Percentiles rank a stretch among this genome's conserved stretches.
phyloP scores from a whole-genome alignment of 257 asterid species.

The Mentha longifolia region DNA sequence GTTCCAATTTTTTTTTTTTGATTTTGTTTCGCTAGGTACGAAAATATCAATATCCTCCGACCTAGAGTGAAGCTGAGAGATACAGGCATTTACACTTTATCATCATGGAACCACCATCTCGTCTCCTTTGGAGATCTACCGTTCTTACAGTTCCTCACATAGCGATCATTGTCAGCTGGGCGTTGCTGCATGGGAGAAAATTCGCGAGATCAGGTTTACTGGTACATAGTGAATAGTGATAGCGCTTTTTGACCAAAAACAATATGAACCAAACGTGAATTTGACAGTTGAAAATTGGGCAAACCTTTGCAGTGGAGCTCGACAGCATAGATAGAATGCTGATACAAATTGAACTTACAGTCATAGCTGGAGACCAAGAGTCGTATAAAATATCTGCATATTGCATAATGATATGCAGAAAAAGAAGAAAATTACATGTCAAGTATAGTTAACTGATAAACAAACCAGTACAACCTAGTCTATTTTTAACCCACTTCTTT shows the following conservation, averaged over 20 bases:
- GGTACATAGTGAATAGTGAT: background rate
- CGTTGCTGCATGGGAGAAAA: conserved; percentile 68
- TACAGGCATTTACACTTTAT: conserved; percentile 69
- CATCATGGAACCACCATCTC: conserved; percentile 99
- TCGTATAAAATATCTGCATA: conserved; percentile 84
- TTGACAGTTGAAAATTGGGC: conserved; percentile 5
- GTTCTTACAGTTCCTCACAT: conserved; percentile 91
- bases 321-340: conserved; percentile 99
- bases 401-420: conserved; percentile 22
- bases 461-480: background rate
- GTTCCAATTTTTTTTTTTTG: background rate
- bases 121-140: conserved; percentile 99
- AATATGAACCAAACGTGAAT: background rate
- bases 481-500: background rate
- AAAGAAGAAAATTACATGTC: background rate
- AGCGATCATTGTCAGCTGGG: conserved; percentile 94
- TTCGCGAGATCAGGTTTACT: background rate
- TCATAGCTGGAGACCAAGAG: conserved; percentile 99
- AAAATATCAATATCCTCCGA: conserved; percentile 28
- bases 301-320: conserved; percentile 90
- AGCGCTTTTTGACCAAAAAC: background rate
- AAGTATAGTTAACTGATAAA: conserved; percentile 18
- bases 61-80: conserved; percentile 33
- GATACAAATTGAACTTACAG: conserved; percentile 93
- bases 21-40: conserved; percentile 21